phyloP scores from a whole-genome alignment of 169 alveolate species.

The Theileria sp. region DNA sequence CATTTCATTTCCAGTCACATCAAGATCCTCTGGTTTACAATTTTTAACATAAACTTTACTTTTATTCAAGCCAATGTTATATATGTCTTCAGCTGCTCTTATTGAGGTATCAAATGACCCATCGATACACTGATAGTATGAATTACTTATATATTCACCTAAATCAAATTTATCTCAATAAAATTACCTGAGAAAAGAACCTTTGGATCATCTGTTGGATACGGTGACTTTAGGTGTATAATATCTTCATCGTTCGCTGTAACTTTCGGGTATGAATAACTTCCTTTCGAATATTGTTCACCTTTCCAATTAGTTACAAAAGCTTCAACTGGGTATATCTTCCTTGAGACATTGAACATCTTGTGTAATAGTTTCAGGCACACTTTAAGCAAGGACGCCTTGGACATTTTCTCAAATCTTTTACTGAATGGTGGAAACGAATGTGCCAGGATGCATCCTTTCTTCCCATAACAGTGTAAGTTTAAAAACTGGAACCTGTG shows the following conservation, averaged over 20 bases:
- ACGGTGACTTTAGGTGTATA: slow-evolving; percentile 73
- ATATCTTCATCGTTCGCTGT: slow-evolving; percentile 74
- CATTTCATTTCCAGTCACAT: not conserved
- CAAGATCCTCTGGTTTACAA: not conserved
- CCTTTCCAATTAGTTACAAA: slow-evolving; percentile 73
- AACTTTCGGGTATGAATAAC: slow-evolving; percentile 72
- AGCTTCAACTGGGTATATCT: slow-evolving; percentile 71
- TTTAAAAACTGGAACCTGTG: slow-evolving; percentile 73
- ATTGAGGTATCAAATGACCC: slow-evolving; percentile 79
- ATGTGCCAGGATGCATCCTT: slow-evolving; percentile 75
- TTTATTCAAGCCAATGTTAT: slow-evolving; percentile 64
- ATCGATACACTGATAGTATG: slow-evolving; percentile 77
- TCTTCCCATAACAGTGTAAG: slow-evolving; percentile 72
- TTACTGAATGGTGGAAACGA: slow-evolving; percentile 76
- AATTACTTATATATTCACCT: slow-evolving; percentile 69
- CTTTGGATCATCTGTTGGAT: slow-evolving; percentile 68
- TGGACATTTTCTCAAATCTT: slow-evolving; percentile 51
- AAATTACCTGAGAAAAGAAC: slow-evolving; percentile 68
- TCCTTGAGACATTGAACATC: slow-evolving; percentile 53
- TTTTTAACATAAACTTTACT: not conserved
- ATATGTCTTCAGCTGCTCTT: slow-evolving; percentile 79
- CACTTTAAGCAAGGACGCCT: slow-evolving; percentile 56
- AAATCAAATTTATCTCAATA: not conserved
- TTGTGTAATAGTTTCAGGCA: slow-evolving; percentile 67
- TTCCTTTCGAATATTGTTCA: slow-evolving; percentile 72